Percentiles rank a stretch among this genome's conserved stretches.
phyloP scores from a whole-genome alignment of 257 asterid species.

The Plantago elongata region DNA sequence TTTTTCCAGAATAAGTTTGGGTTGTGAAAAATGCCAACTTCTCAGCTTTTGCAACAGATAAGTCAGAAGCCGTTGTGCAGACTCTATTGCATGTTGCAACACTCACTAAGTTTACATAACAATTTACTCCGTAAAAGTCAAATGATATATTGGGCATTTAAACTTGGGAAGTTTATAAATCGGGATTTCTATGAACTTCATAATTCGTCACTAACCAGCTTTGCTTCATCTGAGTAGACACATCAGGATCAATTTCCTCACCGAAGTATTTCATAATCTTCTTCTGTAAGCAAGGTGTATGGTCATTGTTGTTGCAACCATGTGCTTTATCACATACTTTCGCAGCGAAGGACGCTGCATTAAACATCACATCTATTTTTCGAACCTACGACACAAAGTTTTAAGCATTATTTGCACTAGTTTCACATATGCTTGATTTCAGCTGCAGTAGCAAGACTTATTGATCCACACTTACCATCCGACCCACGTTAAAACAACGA shows the following conservation, averaged over 20 bases:
- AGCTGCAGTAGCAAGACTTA: constrained; percentile 7
- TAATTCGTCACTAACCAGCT: constrained; percentile 47
- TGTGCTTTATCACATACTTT: constrained; percentile 53
- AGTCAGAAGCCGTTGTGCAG: too few relatives aligned
- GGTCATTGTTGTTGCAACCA: constrained; percentile 57
- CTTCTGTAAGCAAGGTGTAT: constrained; percentile 67
- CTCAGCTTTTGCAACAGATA: too few relatives aligned
- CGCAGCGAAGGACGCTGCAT: constrained; percentile 59
- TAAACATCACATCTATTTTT: constrained; percentile 63
- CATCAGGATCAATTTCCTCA: constrained; percentile 35
- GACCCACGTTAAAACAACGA: not conserved
- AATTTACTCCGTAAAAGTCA: not conserved
- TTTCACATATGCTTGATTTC: not conserved
- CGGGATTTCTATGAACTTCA: constrained; percentile 5
- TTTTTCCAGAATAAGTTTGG: too few relatives aligned
- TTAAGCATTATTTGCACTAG: not conserved
- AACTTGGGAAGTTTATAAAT: constrained; percentile 8
- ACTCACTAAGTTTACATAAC: not conserved
- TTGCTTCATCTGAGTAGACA: constrained; percentile 41
- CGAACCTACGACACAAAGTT: constrained; percentile 40
- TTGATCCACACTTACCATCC: not conserved
- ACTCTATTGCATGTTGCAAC: too few relatives aligned
- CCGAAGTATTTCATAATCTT: constrained; percentile 70
- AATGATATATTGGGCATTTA: not conserved
- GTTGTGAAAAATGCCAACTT: too few relatives aligned